phyloP scores from a whole-genome alignment of 305 asterid genomes.

The Fraxinus sp. region DNA sequence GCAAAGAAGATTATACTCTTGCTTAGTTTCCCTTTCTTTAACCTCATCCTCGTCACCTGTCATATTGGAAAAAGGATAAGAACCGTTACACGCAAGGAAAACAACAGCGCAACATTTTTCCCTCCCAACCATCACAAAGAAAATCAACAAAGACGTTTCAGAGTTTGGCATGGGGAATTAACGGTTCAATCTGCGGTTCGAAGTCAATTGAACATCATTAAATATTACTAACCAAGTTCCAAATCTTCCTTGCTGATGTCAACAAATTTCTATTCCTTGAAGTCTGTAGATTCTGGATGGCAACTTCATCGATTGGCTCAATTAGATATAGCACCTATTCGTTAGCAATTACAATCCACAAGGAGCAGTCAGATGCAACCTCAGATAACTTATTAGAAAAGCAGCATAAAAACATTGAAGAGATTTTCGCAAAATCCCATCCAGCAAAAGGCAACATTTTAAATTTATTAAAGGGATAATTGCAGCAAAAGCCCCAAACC shows the following conservation, averaged over 20 bases:
- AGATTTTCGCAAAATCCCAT: no score
- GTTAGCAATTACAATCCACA: constrained; percentile 13
- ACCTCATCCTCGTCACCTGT: no score
- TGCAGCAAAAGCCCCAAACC: no score
- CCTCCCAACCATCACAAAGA: not conserved
- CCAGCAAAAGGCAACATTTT: no score
- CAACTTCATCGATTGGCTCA: constrained; percentile 95
- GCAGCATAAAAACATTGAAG: not conserved
- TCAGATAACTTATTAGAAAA: not conserved
- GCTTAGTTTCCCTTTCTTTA: no score
- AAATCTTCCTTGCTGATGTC: constrained; percentile 98
- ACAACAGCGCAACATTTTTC: not conserved
- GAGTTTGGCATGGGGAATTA: not conserved
- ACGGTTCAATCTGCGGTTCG: not conserved
- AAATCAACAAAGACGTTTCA: not conserved
- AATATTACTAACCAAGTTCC: constrained; percentile 68
- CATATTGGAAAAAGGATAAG: no score
- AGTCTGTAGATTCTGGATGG: constrained; percentile 90
- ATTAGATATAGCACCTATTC: constrained; percentile 78
- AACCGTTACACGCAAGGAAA: not conserved
- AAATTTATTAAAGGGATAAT: no score
- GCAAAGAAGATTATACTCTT: no score
- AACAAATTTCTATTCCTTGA: constrained; percentile 91
- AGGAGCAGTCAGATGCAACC: constrained; percentile 12
- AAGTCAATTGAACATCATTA: not conserved